Evolutionary conservation across 2,329 filamentous ascomycete species (phyloP).

Genomic region (Fusarium cyanostomum): DNA sequence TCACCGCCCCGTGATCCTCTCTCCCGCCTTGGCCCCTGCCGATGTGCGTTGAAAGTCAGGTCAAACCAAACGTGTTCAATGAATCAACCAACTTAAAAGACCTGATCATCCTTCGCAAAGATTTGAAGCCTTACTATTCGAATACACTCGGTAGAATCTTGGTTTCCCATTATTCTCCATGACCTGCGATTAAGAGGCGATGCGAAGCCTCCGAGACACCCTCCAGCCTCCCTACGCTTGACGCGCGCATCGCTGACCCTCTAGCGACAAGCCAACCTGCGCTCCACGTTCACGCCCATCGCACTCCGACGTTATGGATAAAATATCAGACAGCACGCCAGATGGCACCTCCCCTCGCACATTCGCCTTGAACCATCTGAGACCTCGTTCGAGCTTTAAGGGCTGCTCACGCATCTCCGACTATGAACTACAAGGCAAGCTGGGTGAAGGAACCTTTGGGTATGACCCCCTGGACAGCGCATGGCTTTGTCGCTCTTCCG

Average conservation of each 20-base stretch:
- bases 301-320: constrained; percentile 43
- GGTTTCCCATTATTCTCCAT: constrained; percentile 3
- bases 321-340: constrained; percentile 44
- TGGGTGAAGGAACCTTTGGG: constrained; percentile 97
- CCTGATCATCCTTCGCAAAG: neutral
- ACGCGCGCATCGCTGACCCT: constrained; percentile 36
- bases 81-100: constrained; percentile 15
- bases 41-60: constrained; percentile 17
- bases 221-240: constrained; percentile 23
- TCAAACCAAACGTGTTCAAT: constrained; percentile 8
- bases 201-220: constrained; percentile 30
- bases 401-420: constrained; percentile 87
- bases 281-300: neutral
- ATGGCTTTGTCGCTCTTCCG: constrained; percentile 27
- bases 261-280: constrained; percentile 9
- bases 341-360: constrained; percentile 61
- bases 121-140: neutral
- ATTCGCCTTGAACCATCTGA: constrained; percentile 66
- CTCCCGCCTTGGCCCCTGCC: constrained; percentile 16
- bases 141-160: neutral
- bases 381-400: constrained; percentile 70
- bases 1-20: constrained; percentile 38
- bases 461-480: constrained; percentile 51
- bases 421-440: constrained; percentile 82
- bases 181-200: constrained; percentile 19